phyloP scores from a whole-genome alignment of 345 rosid genomes.

The sweet orange (Citrus sinensis) region DVS_A1.0 CM039169.1:29902001-29902500 shows the following conservation, averaged over 20 bases:
- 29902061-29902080: too few relatives aligned
- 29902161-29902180: background rate
- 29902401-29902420: conserved; percentile 1
- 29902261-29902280: background rate
- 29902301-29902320: conserved; percentile 16
- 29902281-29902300: background rate
- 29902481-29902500: background rate
- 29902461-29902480: background rate
- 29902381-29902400: background rate
- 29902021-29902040: too few relatives aligned
- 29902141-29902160: too few relatives aligned
- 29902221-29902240: background rate
- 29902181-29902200: too few relatives aligned
- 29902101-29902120: too few relatives aligned
- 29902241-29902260: background rate
- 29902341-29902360: background rate
- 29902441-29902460: conserved; percentile 7
- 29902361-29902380: background rate
- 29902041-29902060: too few relatives aligned
- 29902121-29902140: too few relatives aligned
- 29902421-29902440: conserved; percentile 18
- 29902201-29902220: background rate
- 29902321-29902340: conserved; percentile 11
- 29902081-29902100: too few relatives aligned
- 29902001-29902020: too few relatives aligned